Percentiles rank a stretch among this genome's conserved stretches.
phyloP scores from a whole-genome alignment of 495 filamentous ascomycete genomes.

The Xeromyces bisporus region DNA sequence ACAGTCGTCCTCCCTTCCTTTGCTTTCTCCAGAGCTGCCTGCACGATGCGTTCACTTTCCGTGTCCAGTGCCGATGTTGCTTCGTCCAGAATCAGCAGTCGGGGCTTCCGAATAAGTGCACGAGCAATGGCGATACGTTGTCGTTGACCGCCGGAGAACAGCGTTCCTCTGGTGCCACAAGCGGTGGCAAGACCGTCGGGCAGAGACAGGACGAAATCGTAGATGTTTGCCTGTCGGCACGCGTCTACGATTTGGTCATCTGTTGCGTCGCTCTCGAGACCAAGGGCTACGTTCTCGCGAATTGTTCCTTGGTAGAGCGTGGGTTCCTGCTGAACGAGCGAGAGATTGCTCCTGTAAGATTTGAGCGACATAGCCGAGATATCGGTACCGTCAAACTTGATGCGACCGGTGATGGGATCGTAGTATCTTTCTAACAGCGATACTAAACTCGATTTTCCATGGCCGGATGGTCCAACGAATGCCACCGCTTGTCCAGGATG shows the following conservation, averaged over 20 bases:
- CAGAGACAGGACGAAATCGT: slow-evolving; percentile 43
- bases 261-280: slow-evolving; percentile 18
- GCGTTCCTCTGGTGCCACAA: slow-evolving; percentile 36
- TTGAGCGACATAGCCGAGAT: slow-evolving; percentile 26
- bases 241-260: slow-evolving; percentile 35
- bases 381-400: slow-evolving; percentile 32
- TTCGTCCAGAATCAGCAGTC: slow-evolving; percentile 50
- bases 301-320: slow-evolving; percentile 60
- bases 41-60: slow-evolving; percentile 45
- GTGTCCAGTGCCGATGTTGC: slow-evolving; percentile 50
- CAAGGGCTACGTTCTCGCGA: slow-evolving; percentile 43
- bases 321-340: slow-evolving; percentile 43
- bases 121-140: slow-evolving; percentile 52
- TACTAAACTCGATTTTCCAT: slow-evolving; percentile 47
- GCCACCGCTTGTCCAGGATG: slow-evolving; percentile 43
- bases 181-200: slow-evolving; percentile 42
- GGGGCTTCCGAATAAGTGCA: slow-evolving; percentile 45
- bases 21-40: slow-evolving; percentile 40
- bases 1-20: slow-evolving; percentile 36
- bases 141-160: slow-evolving; percentile 48
- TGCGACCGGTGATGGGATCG: slow-evolving; percentile 29
- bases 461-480: slow-evolving; percentile 46
- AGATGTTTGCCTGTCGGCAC: slow-evolving; percentile 41
- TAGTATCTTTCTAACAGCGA: slow-evolving; percentile 43
- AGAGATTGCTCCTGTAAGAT: slow-evolving; percentile 7